Conservation (phyloP, 2,329 filamentous ascomycete species). For the Ramularia endophylla region DNA sequence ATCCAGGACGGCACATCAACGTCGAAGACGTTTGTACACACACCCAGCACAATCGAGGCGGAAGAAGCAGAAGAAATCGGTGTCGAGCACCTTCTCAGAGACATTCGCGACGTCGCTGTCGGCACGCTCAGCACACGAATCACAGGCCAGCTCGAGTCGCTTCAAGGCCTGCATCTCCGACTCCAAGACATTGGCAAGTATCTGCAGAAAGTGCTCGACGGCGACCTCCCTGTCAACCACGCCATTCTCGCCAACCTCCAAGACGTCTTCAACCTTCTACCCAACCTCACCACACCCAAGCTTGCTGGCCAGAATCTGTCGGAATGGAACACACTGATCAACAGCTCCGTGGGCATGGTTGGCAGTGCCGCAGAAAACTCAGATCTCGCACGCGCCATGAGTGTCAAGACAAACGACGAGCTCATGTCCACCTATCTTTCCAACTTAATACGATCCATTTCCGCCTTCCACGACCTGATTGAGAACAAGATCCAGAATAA, state of each 20-base stretch:
- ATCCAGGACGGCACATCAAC: conserved; percentile 90
- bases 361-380: conserved; percentile 57
- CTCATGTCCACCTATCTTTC: conserved; percentile 97
- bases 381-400: conserved; percentile 94
- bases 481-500: conserved; percentile 99
- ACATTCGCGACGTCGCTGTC: conserved; percentile 96
- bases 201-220: conserved; percentile 90
- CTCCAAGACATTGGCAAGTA: conserved; percentile 94
- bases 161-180: conserved; percentile 91
- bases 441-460: conserved; percentile 94
- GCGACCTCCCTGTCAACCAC: conserved; percentile 91
- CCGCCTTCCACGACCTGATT: conserved; percentile 97
- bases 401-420: conserved; percentile 98
- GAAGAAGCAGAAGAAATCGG: conserved; percentile 99
- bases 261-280: conserved; percentile 97
- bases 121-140: conserved; percentile 94
- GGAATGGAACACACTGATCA: conserved; percentile 44
- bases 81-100: conserved; percentile 93
- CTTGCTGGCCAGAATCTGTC: conserved; percentile 59
- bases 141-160: conserved; percentile 93
- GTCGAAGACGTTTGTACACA: conserved; percentile 96
- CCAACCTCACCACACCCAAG: conserved; percentile 82
- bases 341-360: conserved; percentile 51
- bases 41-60: conserved; percentile 95
- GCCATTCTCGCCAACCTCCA: conserved; percentile 97